Evolutionary conservation across 2,329 filamentous ascomycete genomes (phyloP).

Genomic region (Aspergillus candidus): DNA sequence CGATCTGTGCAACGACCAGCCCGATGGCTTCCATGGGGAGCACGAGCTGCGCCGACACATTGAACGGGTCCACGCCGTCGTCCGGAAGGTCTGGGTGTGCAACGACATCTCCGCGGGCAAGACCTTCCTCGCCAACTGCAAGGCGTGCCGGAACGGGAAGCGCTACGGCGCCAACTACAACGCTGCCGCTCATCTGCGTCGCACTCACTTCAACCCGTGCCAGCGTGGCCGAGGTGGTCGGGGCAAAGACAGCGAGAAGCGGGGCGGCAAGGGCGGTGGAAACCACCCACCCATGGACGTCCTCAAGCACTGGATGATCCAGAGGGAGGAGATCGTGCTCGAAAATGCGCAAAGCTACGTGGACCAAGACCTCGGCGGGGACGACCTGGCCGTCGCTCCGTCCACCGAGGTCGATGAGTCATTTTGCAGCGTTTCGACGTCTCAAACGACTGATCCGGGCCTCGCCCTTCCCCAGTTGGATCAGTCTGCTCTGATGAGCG

Average conservation of each 20-base stretch:
- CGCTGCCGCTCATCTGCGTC: conserved; percentile 80
- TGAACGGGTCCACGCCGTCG: conserved; percentile 58
- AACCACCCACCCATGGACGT: conserved; percentile 56
- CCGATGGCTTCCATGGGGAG: conserved; percentile 75
- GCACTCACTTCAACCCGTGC: conserved; percentile 76
- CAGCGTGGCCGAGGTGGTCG: conserved; percentile 50
- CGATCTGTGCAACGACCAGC: conserved; percentile 61
- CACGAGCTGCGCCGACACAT: conserved; percentile 71
- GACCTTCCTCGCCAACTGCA: conserved; percentile 72
- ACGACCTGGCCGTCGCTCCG: conserved; percentile 14
- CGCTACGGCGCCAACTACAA: conserved; percentile 91
- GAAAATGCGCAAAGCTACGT: conserved; percentile 27
- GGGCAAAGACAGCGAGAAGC: conserved; percentile 53
- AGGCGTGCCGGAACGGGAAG: conserved; percentile 70
- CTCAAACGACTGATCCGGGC: conserved; percentile 14
- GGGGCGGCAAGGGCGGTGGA: conserved; percentile 58
- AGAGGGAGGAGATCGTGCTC: conserved; percentile 46
- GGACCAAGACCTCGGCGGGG: conserved; percentile 19
- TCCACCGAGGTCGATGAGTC: conserved; percentile 11
- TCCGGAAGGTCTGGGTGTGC: conserved; percentile 58
- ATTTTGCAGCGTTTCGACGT: conserved; percentile 10
- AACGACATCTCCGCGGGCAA: conserved; percentile 53
- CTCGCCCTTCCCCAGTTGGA: conserved; percentile 19
- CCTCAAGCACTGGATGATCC: conserved; percentile 56
- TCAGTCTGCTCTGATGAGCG: conserved; percentile 21